phyloP scores from a whole-genome alignment of 345 rosid species.

The Salix udensis region DNA sequence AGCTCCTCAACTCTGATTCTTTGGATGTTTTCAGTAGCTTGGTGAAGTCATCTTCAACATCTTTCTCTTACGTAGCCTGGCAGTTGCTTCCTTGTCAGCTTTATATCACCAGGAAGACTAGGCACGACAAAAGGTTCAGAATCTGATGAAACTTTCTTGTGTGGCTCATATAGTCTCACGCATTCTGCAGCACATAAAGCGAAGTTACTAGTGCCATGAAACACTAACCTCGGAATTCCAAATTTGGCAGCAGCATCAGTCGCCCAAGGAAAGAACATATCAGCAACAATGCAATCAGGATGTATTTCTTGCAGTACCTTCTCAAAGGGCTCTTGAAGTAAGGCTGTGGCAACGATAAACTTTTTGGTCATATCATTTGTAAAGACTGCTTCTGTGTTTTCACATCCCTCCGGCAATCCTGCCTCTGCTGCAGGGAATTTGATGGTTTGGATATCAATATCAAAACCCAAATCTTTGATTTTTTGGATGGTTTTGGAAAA shows the following conservation, averaged over 20 bases:
- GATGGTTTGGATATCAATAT: conserved; percentile 29
- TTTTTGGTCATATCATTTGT: neutral
- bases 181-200: neutral
- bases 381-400: neutral
- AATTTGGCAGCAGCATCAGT: conserved; percentile 20
- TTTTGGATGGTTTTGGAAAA: conserved; percentile 28
- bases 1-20: conserved; percentile 50
- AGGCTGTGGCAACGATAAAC: conserved; percentile 1
- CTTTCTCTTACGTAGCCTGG: neutral
- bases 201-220: conserved; percentile 37
- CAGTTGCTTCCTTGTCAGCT: conserved; percentile 17
- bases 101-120: conserved; percentile 28
- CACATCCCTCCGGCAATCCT: conserved; percentile 26
- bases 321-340: conserved; percentile 32
- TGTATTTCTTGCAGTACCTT: conserved; percentile 11
- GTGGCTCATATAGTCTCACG: conserved; percentile 14
- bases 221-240: conserved; percentile 36
- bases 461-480: conserved; percentile 21
- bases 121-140: conserved; percentile 31
- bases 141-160: conserved; percentile 26
- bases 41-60: conserved; percentile 6
- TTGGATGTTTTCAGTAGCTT: conserved; percentile 7
- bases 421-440: conserved; percentile 40
- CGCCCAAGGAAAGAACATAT: conserved; percentile 36
- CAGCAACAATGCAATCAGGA: conserved; percentile 30